Evolutionary conservation across 2,329 filamentous ascomycete genomes (phyloP).

Genomic region (Beauveria pseudobassiana): DNA sequence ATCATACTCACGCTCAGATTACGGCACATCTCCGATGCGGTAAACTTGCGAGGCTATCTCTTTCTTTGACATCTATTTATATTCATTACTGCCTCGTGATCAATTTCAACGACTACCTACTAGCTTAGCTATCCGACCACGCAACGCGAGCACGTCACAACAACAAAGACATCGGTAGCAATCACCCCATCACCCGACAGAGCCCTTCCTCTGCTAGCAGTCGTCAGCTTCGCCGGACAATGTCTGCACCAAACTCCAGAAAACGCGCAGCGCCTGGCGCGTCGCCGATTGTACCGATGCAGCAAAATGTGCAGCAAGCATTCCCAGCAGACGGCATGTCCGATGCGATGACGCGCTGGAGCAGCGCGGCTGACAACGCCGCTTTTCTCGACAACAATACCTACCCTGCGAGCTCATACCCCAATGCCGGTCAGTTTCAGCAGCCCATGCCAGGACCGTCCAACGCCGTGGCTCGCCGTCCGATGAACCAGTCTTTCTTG

Average conservation of each 20-base stretch:
- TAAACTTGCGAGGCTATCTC: background rate
- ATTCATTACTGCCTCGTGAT: background rate
- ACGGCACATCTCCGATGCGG: background rate
- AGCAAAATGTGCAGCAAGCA: conserved; percentile 41
- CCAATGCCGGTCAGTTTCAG: conserved; percentile 27
- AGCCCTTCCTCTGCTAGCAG: background rate
- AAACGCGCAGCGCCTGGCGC: conserved; percentile 71
- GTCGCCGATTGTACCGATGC: conserved; percentile 51
- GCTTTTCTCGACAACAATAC: conserved; percentile 29
- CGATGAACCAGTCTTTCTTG: conserved; percentile 43
- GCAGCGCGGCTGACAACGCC: conserved; percentile 28
- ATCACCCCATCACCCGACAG: background rate
- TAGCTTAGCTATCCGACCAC: background rate
- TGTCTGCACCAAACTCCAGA: conserved; percentile 47
- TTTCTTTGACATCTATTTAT: background rate
- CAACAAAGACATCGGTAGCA: background rate
- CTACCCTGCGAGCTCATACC: conserved; percentile 29
- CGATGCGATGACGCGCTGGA: conserved; percentile 42
- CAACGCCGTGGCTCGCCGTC: conserved; percentile 44
- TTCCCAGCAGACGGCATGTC: conserved; percentile 39
- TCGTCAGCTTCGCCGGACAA: conserved; percentile 15
- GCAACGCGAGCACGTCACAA: background rate
- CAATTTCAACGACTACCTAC: background rate
- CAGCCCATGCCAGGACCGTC: conserved; percentile 30
- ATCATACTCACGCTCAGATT: background rate